These are phyloP conservation scores for Thalassiosira delicatula DNA, from an alignment of 352 stramenopile species.

Conservation along the genomic window DNA sequence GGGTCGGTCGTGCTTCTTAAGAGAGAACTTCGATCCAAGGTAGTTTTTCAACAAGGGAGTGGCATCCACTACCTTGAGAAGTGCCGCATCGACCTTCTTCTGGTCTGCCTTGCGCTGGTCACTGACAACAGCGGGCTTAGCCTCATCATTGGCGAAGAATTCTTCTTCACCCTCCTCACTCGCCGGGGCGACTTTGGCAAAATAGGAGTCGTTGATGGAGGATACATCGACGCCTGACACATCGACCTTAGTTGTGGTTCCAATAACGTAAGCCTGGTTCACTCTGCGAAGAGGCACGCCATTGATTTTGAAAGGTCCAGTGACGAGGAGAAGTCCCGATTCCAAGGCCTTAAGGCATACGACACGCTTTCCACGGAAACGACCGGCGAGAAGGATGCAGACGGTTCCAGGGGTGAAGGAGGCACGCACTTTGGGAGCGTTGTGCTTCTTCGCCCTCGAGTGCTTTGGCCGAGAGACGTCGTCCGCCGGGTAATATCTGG, in stretches of 20 bases:
- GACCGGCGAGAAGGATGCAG: conserved; percentile 95
- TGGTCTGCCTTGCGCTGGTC: conserved; percentile 99
- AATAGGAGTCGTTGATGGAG: conserved; percentile 95
- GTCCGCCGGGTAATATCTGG: conserved; percentile 87
- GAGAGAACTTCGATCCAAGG: conserved; percentile 97
- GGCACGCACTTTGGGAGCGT: conserved; percentile 92
- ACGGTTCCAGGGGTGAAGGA: conserved; percentile 96
- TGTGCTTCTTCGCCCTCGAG: conserved; percentile 82
- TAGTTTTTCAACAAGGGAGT: conserved; percentile 97
- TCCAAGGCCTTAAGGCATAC: conserved; percentile 97
- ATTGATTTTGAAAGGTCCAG: conserved; percentile 98
- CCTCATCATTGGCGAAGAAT: conserved; percentile 93
- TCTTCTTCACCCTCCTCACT: conserved; percentile 93
- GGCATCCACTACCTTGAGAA: conserved; percentile 84
- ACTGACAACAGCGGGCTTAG: conserved; percentile 90
- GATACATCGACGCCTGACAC: conserved; percentile 91
- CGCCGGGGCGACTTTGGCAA: conserved; percentile 92
- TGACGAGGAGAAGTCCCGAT: conserved; percentile 96
- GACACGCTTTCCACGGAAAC: conserved; percentile 97
- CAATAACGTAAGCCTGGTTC: conserved; percentile 99
- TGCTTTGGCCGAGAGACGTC: conserved; percentile 76
- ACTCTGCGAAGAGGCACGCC: conserved; percentile 96
- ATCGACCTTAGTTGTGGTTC: conserved; percentile 97
- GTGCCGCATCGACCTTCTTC: conserved; percentile 94
- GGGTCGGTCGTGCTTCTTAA: conserved; percentile 96